These are phyloP conservation scores for Ormosia emarginata DNA, from an alignment of 306 rosid genomes.

Conservation along the genomic window DNA sequence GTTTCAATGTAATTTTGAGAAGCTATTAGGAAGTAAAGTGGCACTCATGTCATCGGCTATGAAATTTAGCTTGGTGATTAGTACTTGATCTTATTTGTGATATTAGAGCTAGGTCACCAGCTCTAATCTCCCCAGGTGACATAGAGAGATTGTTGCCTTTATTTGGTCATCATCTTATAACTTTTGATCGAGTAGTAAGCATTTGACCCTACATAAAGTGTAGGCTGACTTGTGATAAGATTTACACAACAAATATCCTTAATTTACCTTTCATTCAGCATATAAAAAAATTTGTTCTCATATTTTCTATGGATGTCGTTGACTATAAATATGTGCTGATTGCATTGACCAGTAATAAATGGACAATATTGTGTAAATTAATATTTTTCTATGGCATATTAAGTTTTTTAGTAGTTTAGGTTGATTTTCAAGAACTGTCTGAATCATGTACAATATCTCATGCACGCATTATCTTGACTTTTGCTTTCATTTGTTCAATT, in stretches of 20 bases:
- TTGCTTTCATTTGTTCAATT: not conserved
- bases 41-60: too few relatives aligned
- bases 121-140: too few relatives aligned
- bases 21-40: too few relatives aligned
- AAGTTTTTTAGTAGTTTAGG: not conserved
- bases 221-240: not conserved
- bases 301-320: not conserved
- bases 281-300: not conserved
- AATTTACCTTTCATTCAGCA: not conserved
- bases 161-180: too few relatives aligned
- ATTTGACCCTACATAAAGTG: too few relatives aligned
- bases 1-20: too few relatives aligned
- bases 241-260: not conserved
- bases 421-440: not conserved
- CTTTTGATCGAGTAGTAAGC: too few relatives aligned
- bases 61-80: too few relatives aligned
- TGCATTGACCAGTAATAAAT: not conserved
- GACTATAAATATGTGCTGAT: not conserved
- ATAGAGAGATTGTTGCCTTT: too few relatives aligned
- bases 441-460: not conserved
- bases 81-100: too few relatives aligned
- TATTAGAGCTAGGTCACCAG: too few relatives aligned
- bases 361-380: not conserved
- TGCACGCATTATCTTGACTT: not conserved
- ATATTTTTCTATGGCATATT: too few relatives aligned